These are phyloP conservation scores for Skeletonema marinoi DNA, from an alignment of 108 stramenopile genomes.

Conservation along the genomic window DNA sequence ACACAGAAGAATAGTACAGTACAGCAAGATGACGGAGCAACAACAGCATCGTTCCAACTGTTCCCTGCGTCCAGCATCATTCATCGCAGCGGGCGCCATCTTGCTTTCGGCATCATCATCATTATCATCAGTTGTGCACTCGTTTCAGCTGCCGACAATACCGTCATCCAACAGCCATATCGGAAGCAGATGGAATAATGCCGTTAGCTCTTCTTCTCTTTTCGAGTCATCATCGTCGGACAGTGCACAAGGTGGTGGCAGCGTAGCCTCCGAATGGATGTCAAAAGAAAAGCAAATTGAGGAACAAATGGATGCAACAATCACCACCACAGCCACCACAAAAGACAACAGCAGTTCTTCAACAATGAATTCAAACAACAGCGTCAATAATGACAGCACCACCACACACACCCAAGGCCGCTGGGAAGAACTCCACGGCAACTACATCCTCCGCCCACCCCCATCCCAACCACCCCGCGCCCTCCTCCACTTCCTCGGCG, in stretches of 20 bases:
- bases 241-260: background rate
- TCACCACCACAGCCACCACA: background rate
- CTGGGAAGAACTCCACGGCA: conserved; percentile 81
- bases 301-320: conserved; percentile 32
- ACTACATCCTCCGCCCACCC: conserved; percentile 77
- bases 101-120: background rate
- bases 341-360: background rate
- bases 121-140: background rate
- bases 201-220: background rate
- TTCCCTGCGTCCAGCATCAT: background rate
- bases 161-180: background rate
- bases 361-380: background rate
- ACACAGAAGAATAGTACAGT: no score
- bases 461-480: conserved; percentile 17
- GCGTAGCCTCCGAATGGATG: conserved; percentile 42
- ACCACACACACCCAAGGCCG: background rate
- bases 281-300: conserved; percentile 47
- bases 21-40: background rate
- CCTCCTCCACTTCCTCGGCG: conserved; percentile 91
- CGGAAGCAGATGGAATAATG: background rate
- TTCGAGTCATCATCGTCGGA: background rate
- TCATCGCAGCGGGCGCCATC: background rate
- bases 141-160: background rate
- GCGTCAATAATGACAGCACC: background rate
- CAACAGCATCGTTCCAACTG: background rate